These are phyloP conservation scores for Lactarius akahatsu DNA, from an alignment of 768 basidiomycete genomes.

Conservation along the genomic window DNA sequence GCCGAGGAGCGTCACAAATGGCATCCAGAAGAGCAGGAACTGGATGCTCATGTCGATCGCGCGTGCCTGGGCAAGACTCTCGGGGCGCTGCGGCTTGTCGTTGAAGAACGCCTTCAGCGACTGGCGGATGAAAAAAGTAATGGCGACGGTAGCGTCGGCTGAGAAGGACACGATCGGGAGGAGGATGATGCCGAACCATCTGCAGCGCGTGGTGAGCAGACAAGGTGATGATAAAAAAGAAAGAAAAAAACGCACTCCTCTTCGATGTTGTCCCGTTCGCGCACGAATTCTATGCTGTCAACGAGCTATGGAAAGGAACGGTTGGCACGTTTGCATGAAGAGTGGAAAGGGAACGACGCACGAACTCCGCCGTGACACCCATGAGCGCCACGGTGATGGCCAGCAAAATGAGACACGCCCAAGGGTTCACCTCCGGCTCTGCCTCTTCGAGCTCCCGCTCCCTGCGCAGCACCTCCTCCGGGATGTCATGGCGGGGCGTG, in stretches of 20 bases:
- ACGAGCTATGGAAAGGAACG: constrained; percentile 47
- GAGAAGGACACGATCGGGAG: constrained; percentile 73
- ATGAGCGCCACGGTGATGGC: constrained; percentile 55
- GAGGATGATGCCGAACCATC: constrained; percentile 73
- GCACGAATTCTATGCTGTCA: constrained; percentile 58
- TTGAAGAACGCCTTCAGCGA: constrained; percentile 42
- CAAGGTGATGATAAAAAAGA: not conserved
- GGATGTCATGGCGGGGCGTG: constrained; percentile 43
- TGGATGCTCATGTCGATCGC: constrained; percentile 79
- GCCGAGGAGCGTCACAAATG: constrained; percentile 62
- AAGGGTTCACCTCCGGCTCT: constrained; percentile 63
- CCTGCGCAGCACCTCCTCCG: constrained; percentile 30
- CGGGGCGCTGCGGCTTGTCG: constrained; percentile 44
- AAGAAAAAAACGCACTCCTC: constrained; percentile 46
- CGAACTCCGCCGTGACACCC: constrained; percentile 71
- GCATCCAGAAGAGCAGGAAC: constrained; percentile 78
- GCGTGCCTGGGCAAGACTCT: constrained; percentile 60
- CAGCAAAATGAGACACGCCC: constrained; percentile 56
- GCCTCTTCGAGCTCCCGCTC: constrained; percentile 45
- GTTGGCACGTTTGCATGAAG: not conserved
- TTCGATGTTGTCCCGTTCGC: constrained; percentile 42
- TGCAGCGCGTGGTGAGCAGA: constrained; percentile 30
- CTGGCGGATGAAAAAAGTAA: constrained; percentile 54
- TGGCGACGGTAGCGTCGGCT: constrained; percentile 63
- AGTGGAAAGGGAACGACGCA: constrained; percentile 35